Evolutionary conservation across 1,284 basidiomycete genomes (phyloP).

Genomic region (Albatrellus sp.): DNA sequence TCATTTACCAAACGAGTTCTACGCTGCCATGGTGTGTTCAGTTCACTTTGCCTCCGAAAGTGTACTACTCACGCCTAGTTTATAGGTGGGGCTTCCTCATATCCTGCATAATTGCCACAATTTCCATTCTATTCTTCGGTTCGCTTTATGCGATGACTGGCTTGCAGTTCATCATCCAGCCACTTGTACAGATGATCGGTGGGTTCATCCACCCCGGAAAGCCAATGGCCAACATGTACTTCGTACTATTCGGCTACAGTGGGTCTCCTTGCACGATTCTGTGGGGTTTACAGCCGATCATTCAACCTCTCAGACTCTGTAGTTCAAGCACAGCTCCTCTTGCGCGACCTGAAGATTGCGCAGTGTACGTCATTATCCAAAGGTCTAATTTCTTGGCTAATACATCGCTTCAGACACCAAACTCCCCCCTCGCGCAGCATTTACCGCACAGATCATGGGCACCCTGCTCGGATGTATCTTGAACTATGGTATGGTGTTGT

Average conservation of each 20-base stretch:
- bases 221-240: slow-evolving; percentile 43
- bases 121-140: slow-evolving; percentile 41
- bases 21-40: slow-evolving; percentile 35
- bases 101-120: slow-evolving; percentile 27
- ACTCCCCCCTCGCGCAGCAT: slow-evolving; percentile 49
- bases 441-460: slow-evolving; percentile 43
- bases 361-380: slow-evolving; percentile 12
- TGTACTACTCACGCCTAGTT: slow-evolving; percentile 2
- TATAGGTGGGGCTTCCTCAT: slow-evolving; percentile 9
- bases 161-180: slow-evolving; percentile 19
- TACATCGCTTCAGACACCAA: slow-evolving; percentile 35
- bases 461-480: slow-evolving; percentile 26
- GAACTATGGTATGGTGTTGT: slow-evolving; percentile 16
- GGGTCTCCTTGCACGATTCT: neutral
- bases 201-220: slow-evolving; percentile 28
- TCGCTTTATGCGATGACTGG: slow-evolving; percentile 36
- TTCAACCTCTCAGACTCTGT: slow-evolving; percentile 17
- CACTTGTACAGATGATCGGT: slow-evolving; percentile 22
- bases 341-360: slow-evolving; percentile 39
- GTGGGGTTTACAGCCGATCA: neutral
- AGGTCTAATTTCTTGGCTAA: slow-evolving; percentile 5
- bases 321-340: slow-evolving; percentile 32
- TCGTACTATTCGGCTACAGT: slow-evolving; percentile 33
- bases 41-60: slow-evolving; percentile 2
- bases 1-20: slow-evolving; percentile 40